These are phyloP conservation scores for Zoysia pacifica DNA, from an alignment of 176 grass and related monocot genomes.

Conservation along the genomic window DNA sequence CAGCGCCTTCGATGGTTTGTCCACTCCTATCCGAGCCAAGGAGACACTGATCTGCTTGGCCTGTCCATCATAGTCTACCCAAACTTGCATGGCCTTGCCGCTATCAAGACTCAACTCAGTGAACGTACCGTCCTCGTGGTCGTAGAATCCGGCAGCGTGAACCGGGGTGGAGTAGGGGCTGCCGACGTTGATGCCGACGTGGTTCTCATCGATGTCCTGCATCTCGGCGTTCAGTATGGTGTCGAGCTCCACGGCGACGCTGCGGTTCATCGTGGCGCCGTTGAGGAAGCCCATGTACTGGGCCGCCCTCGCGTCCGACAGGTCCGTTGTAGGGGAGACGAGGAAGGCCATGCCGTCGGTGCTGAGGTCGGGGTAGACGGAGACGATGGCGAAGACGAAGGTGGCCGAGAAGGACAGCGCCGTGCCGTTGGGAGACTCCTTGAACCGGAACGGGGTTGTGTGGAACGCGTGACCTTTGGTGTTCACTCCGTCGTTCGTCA, in stretches of 20 bases:
- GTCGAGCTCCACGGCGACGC: not conserved
- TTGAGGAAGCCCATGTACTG: constrained; percentile 34
- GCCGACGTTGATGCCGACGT: constrained; percentile 40
- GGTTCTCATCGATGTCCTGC: not conserved
- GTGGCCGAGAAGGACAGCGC: constrained; percentile 1
- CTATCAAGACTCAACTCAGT: not conserved
- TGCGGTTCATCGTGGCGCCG: not conserved
- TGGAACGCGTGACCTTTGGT: constrained; percentile 15
- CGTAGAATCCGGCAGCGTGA: constrained; percentile 9
- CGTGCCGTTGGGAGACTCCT: not conserved
- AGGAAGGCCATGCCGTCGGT: constrained; percentile 42
- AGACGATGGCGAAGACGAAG: constrained; percentile 43
- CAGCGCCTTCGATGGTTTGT: constrained; percentile 23
- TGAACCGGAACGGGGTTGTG: not conserved
- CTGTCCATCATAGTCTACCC: constrained; percentile 38
- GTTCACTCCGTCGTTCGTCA: not conserved
- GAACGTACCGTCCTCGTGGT: not conserved
- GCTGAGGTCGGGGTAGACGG: not conserved
- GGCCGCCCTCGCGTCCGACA: not conserved
- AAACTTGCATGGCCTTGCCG: constrained; percentile 39
- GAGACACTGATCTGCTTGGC: not conserved
- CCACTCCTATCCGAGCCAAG: constrained; percentile 27
- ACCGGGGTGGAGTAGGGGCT: not conserved
- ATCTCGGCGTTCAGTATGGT: not conserved
- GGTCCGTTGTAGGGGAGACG: not conserved